These are phyloP conservation scores for Saccharomyces eubayanus DNA, from an alignment of 805 yeast species.

Conservation along the genomic window DNA sequence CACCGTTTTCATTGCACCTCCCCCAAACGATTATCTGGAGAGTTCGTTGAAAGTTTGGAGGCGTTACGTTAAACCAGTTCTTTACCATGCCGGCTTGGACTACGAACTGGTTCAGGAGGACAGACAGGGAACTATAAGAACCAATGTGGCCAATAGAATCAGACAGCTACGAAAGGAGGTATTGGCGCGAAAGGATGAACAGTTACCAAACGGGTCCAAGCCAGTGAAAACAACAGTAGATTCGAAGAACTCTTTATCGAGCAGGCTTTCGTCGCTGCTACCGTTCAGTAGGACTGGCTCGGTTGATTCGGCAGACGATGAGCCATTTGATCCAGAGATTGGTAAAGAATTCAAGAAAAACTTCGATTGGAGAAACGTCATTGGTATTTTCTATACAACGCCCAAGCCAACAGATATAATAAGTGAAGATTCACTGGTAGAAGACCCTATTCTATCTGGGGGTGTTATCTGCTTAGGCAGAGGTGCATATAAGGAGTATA, in stretches of 20 bases:
- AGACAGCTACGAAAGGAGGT: constrained; percentile 54
- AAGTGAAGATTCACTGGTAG: constrained; percentile 41
- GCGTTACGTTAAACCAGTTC: constrained; percentile 73
- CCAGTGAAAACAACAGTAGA: constrained; percentile 7
- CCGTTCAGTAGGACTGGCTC: neutral
- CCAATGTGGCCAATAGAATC: constrained; percentile 71
- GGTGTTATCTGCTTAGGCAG: constrained; percentile 91
- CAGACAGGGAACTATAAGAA: constrained; percentile 84
- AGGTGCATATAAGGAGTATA: constrained; percentile 90
- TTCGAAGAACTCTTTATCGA: neutral
- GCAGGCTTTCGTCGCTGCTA: neutral
- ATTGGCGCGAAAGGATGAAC: constrained; percentile 11
- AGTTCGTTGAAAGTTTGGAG: constrained; percentile 66
- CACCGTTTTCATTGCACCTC: constrained; percentile 86
- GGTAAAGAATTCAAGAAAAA: constrained; percentile 19
- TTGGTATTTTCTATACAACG: constrained; percentile 49
- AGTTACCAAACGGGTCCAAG: neutral
- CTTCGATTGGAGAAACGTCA: constrained; percentile 38
- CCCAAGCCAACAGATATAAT: constrained; percentile 24
- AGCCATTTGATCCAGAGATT: constrained; percentile 17
- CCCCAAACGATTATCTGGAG: constrained; percentile 84
- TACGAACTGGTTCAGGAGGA: constrained; percentile 67
- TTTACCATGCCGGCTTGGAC: constrained; percentile 79
- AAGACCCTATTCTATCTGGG: constrained; percentile 48
- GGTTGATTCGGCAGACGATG: constrained; percentile 12